Evolutionary conservation across 2,329 filamentous ascomycete genomes (phyloP), one percentile per base, ranked within the genome.

Genomic region (Zymoseptoria crescenta): DNA sequence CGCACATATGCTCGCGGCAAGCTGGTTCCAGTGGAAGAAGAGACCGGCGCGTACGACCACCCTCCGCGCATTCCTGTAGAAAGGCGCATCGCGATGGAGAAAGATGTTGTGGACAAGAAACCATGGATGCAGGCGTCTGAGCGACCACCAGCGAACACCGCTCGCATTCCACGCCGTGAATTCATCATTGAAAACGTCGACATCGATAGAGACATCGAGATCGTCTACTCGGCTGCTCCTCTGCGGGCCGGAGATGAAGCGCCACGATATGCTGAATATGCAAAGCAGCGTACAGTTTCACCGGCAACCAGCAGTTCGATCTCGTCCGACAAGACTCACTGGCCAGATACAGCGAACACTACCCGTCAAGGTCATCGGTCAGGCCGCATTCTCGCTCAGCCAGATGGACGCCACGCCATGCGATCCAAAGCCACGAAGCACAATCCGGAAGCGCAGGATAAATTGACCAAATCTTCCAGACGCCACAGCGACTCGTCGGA

Each of bases 1-100:
- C 59, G 65, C 27, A 56, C 68, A 7, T 74, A 68, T 48, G 66
- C 67, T 29, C 69, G 73, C 63, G 69, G 70, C 9, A 62, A 62
- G 9, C 59, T 71, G 64, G 61, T 68, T n/a, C 65, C 63, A 6
- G 57, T 68, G 8, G 59, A 64, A 49, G 59, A 28, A 2, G 27
- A 41, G 5, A 8, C 53, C 28, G 10, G 6, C 7, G 29, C 13
- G 10, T 19, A 21, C 30, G 35, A n/a, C 13, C 29, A 21, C 16
- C 29, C 56, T n/a, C 49, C 56, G 16, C 57, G 59, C 21, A 59
- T 67, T 21, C 65, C 67, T 41, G 61, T 64, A 8, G 62, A 64
- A 51, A 60, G 68, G 9, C 65, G 65, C 10, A 68, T 71, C 35
- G 65, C 64, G 52, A 20, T 56, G 8, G 59, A 65, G 48, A 59